Conservation (phyloP, 371 early-diverging fungal genomes). For the Mucor velutinosus region DNA sequence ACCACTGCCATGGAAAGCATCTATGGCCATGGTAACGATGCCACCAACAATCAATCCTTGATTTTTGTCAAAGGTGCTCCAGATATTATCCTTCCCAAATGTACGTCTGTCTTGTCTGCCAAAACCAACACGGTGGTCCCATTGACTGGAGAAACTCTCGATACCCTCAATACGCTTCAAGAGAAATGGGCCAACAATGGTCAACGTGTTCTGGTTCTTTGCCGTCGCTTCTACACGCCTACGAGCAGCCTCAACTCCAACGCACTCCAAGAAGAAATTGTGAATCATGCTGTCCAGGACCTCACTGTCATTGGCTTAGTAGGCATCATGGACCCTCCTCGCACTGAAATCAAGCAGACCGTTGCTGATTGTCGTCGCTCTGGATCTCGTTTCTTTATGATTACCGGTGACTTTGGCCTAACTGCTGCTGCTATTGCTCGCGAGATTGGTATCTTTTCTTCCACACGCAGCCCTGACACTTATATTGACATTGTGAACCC, state of each 20-base stretch:
- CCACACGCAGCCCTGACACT: conserved; percentile 29
- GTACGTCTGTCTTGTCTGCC: conserved; percentile 42
- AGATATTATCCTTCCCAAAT: conserved; percentile 62
- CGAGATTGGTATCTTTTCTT: conserved; percentile 61
- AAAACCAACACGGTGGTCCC: conserved; percentile 38
- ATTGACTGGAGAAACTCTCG: conserved; percentile 38
- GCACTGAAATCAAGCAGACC: conserved; percentile 58
- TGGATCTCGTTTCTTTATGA: conserved; percentile 74
- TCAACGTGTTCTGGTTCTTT: conserved; percentile 65
- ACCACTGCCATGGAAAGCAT: conserved; percentile 7
- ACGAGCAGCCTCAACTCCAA: conserved; percentile 1
- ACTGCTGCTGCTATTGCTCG: conserved; percentile 73
- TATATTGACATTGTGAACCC: conserved; percentile 7
- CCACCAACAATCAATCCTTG: conserved; percentile 19
- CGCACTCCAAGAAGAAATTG: conserved; percentile 6
- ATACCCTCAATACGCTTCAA: conserved; percentile 42
- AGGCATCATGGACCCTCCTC: conserved; percentile 72
- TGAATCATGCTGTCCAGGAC: conserved; percentile 21
- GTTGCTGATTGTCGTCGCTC: conserved; percentile 61
- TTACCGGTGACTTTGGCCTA: conserved; percentile 69
- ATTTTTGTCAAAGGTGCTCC: conserved; percentile 77
- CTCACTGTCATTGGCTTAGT: conserved; percentile 64
- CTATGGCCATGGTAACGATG: conserved; percentile 2
- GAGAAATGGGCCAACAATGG: conserved; percentile 59
- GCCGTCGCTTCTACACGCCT: conserved; percentile 35